Evolutionary conservation across 2,329 filamentous ascomycete species (phyloP).

Genomic region (Bipolaris sorokiniana): DNA sequence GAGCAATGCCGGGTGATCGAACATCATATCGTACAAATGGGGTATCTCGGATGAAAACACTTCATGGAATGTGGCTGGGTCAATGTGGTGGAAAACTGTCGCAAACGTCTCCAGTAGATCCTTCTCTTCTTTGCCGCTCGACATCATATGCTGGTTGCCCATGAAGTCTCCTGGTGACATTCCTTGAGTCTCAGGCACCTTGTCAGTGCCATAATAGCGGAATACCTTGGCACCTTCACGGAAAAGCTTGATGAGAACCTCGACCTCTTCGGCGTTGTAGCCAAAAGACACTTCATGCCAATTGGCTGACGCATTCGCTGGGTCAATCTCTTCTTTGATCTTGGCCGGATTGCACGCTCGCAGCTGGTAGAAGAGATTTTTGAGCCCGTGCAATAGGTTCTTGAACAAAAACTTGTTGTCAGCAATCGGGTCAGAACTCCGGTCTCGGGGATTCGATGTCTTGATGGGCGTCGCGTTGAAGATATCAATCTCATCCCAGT

Average conservation of each 20-base stretch:
- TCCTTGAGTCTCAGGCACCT: slow-evolving; percentile 74
- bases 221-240: slow-evolving; percentile 96
- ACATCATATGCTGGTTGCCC: slow-evolving; percentile 93
- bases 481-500: slow-evolving; percentile 98
- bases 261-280: slow-evolving; percentile 95
- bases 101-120: slow-evolving; percentile 96
- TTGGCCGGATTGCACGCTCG: slow-evolving; percentile 79
- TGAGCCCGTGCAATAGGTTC: slow-evolving; percentile 92
- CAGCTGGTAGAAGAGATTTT: slow-evolving; percentile 95
- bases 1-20: slow-evolving; percentile 90
- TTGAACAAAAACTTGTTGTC: slow-evolving; percentile 99
- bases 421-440: slow-evolving; percentile 85
- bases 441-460: slow-evolving; percentile 86
- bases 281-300: slow-evolving; percentile 97
- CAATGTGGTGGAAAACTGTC: slow-evolving; percentile 97
- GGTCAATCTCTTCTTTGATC: slow-evolving; percentile 68
- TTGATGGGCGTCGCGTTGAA: slow-evolving; percentile 97
- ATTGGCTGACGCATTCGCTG: slow-evolving; percentile 78
- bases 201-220: slow-evolving; percentile 93
- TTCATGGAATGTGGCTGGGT: slow-evolving; percentile 97
- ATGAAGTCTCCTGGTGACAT: slow-evolving; percentile 88
- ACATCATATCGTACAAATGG: slow-evolving; percentile 95
- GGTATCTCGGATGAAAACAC: slow-evolving; percentile 98
- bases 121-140: slow-evolving; percentile 94
- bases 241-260: slow-evolving; percentile 96